Evolutionary conservation across 2,329 filamentous ascomycete species (phyloP).

Genomic region (Nannizzia gypsea): DNA sequence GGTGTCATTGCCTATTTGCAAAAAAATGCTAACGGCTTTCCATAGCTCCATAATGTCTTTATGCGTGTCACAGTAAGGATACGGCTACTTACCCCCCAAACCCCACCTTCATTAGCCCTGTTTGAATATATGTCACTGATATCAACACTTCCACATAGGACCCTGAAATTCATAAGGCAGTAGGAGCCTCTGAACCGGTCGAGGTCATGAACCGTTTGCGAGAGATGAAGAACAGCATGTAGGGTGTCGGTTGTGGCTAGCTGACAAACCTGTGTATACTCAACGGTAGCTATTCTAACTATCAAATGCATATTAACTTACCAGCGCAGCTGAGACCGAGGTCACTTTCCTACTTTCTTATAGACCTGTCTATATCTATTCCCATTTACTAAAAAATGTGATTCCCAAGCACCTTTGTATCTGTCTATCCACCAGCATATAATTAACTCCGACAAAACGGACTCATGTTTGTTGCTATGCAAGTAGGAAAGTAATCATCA

Average conservation of each 20-base stretch:
- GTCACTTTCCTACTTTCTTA: neutral
- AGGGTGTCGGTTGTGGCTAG: neutral
- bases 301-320: neutral
- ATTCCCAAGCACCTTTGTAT: neutral
- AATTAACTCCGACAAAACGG: neutral
- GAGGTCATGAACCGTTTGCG: constrained; percentile 76
- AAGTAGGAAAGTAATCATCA: neutral
- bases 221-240: constrained; percentile 60
- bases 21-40: neutral
- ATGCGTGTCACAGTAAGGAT: constrained; percentile 68
- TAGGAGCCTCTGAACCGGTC: constrained; percentile 66
- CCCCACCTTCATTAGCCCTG: neutral
- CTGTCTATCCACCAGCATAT: no score
- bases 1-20: neutral
- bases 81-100: neutral
- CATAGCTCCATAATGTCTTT: constrained; percentile 82
- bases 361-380: neutral
- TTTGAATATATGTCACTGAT: neutral
- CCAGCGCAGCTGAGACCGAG: neutral
- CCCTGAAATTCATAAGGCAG: constrained; percentile 69
- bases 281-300: neutral
- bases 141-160: constrained; percentile 42
- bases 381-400: neutral
- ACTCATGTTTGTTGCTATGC: neutral
- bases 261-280: neutral